phyloP scores from a whole-genome alignment of 495 filamentous ascomycete genomes.

The Neurospora terricola region DNA sequence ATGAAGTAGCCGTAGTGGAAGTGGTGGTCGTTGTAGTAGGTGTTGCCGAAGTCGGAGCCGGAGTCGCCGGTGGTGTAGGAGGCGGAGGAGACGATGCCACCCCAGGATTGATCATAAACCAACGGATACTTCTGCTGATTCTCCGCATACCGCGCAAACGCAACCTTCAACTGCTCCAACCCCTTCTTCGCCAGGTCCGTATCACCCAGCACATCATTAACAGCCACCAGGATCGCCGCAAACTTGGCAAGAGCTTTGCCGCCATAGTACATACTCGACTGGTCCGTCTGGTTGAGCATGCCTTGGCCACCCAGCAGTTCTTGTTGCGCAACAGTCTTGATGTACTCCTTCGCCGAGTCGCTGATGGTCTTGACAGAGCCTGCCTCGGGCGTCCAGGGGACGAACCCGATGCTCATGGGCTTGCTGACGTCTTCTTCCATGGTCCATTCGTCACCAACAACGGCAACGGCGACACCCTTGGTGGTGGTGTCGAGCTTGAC shows the following conservation, averaged over 20 bases:
- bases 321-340: slow-evolving; percentile 45
- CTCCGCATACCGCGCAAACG: slow-evolving; percentile 64
- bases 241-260: slow-evolving; percentile 92
- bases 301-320: slow-evolving; percentile 57
- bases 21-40: slow-evolving; percentile 91
- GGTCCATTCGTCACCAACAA: slow-evolving; percentile 69
- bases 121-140: slow-evolving; percentile 73
- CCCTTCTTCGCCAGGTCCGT: slow-evolving; percentile 48
- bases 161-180: slow-evolving; percentile 57
- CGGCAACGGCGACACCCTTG: slow-evolving; percentile 68
- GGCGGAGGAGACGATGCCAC: slow-evolving; percentile 73
- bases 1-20: slow-evolving; percentile 92
- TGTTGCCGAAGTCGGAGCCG: slow-evolving; percentile 71
- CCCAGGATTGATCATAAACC: slow-evolving; percentile 76
- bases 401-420: slow-evolving; percentile 62
- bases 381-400: slow-evolving; percentile 55
- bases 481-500: slow-evolving; percentile 70
- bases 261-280: slow-evolving; percentile 90
- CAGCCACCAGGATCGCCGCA: slow-evolving; percentile 59
- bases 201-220: slow-evolving; percentile 56
- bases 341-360: slow-evolving; percentile 37
- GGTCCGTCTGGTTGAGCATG: slow-evolving; percentile 57
- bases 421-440: slow-evolving; percentile 59
- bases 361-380: slow-evolving; percentile 46
- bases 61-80: slow-evolving; percentile 64